A percentile compares a stretch with the other conserved stretches of the same genome.
Evolutionary conservation across 2,329 filamentous ascomycete genomes (phyloP).

Genomic region (Trichoderma sp.): DNA sequence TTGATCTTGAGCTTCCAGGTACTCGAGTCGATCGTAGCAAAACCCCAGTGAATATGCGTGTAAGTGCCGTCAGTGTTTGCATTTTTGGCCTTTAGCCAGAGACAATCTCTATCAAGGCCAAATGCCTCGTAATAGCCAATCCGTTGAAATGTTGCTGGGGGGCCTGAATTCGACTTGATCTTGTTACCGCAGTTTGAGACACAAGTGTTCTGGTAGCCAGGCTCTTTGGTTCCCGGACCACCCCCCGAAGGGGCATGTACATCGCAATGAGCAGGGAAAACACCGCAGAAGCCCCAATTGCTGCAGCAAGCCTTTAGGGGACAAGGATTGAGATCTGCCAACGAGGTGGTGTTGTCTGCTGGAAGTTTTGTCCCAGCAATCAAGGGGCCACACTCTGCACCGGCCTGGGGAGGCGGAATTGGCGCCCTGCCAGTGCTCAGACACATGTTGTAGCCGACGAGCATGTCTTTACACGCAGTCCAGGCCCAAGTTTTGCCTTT

Average conservation of each 20-base stretch:
- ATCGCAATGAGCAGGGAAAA: neutral
- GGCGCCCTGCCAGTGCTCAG: conserved; percentile 25
- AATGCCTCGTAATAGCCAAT: neutral
- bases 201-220: neutral
- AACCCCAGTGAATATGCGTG: neutral
- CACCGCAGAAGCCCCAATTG: conserved; percentile 40
- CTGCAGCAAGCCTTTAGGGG: conserved; percentile 32
- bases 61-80: neutral
- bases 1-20: neutral
- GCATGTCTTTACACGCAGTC: conserved; percentile 23
- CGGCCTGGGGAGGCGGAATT: conserved; percentile 23
- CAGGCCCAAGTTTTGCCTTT: conserved; percentile 28
- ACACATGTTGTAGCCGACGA: conserved; percentile 22
- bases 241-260: neutral
- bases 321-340: conserved; percentile 31
- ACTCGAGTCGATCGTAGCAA: neutral
- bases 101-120: neutral
- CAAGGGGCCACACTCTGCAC: conserved; percentile 26
- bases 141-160: neutral
- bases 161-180: neutral
- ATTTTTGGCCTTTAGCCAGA: neutral
- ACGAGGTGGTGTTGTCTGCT: neutral
- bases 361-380: conserved; percentile 24
- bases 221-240: neutral
- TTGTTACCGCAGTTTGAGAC: neutral